Conservation (phyloP, 2,329 filamentous ascomycete species). For the Cercospora brassicicola region DNA sequence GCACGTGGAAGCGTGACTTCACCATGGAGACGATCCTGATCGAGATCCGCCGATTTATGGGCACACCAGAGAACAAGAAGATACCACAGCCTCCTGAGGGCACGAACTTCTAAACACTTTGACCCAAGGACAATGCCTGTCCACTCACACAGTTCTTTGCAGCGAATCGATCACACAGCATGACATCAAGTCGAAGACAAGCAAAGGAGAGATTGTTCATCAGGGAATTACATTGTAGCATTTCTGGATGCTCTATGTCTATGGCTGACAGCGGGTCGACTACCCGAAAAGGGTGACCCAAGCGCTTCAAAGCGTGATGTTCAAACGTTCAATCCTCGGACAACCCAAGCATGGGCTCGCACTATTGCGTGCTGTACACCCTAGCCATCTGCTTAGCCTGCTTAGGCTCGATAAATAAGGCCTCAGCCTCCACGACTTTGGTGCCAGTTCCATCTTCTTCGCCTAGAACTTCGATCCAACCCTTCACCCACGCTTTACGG, state of each 20-base stretch:
- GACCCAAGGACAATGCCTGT: neutral
- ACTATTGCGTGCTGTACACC: conserved; percentile 30
- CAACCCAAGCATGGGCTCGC: neutral
- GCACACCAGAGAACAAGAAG: conserved; percentile 87
- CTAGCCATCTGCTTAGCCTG: conserved; percentile 61
- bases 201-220: neutral
- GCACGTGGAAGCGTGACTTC: conserved; percentile 87
- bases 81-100: conserved; percentile 90
- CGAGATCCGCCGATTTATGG: conserved; percentile 88
- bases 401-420: conserved; percentile 84
- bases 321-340: neutral
- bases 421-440: conserved; percentile 78
- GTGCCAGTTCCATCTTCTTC: conserved; percentile 54
- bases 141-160: neutral
- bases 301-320: neutral
- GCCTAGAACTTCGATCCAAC: conserved; percentile 76
- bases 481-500: conserved; percentile 91
- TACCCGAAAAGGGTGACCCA: neutral
- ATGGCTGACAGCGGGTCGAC: neutral
- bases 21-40: conserved; percentile 94
- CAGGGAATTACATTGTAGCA: neutral
- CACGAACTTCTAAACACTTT: conserved; percentile 49
- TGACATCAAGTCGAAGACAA: neutral
- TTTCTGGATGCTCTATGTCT: conserved; percentile 7
- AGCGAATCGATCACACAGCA: neutral